Conservation (phyloP, 108 stramenopile genomes). For the Stephanodiscus minutulus region DNA sequence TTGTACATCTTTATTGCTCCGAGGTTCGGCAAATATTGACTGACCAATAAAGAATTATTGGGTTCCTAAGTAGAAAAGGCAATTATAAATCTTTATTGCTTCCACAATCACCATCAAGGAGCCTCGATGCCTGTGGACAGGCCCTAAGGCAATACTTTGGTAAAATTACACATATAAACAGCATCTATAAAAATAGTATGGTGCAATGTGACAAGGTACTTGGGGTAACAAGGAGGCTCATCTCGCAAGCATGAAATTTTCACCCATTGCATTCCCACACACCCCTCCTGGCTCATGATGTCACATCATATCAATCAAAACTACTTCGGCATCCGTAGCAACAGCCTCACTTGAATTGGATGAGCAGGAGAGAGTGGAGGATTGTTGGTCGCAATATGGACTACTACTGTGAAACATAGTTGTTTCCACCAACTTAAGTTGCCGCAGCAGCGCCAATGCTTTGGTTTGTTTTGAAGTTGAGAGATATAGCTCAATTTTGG, state of each 20-base stretch:
- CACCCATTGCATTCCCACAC: background rate
- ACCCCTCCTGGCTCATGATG: background rate
- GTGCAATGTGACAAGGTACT: background rate
- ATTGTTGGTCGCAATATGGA: constrained; percentile 56
- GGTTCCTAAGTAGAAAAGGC: no score
- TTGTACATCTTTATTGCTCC: no score
- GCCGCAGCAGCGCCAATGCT: constrained; percentile 66
- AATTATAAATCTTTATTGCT: no score
- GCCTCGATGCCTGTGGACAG: no score
- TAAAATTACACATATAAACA: no score
- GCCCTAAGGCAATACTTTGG: no score
- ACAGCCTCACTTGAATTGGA: constrained; percentile 34
- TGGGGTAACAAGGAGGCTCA: no score
- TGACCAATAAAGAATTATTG: no score
- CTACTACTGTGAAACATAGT: constrained; percentile 61
- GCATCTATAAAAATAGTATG: background rate
- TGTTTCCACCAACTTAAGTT: constrained; percentile 77
- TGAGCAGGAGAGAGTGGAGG: constrained; percentile 4
- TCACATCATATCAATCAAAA: constrained; percentile 80
- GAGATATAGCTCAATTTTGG: constrained; percentile 63
- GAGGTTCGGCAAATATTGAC: no score
- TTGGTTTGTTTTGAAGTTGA: constrained; percentile 59
- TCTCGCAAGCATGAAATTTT: background rate
- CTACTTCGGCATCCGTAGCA: constrained; percentile 76
- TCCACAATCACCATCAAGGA: no score